These are phyloP conservation scores for Drechslerella dactyloides DNA, from an alignment of 2,329 filamentous ascomycete genomes.

Conservation along the genomic window DNA sequence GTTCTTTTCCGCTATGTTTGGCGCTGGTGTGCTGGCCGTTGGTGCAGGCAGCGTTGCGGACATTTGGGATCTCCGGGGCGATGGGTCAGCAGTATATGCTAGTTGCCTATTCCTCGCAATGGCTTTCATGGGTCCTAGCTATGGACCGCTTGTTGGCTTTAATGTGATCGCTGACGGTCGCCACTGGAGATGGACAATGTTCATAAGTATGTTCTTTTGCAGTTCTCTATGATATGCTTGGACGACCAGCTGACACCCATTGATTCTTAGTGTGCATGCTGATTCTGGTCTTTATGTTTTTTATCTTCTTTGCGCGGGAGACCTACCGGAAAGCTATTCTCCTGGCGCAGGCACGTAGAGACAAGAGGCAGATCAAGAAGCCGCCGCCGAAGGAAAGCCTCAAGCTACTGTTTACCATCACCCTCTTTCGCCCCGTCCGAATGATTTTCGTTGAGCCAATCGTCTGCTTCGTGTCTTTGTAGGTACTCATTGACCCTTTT, in stretches of 20 bases:
- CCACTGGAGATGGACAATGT: constrained; percentile 47
- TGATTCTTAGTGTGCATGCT: constrained; percentile 40
- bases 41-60: constrained; percentile 63
- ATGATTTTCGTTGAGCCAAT: constrained; percentile 78
- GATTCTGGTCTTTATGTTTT: constrained; percentile 19
- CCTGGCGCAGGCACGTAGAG: constrained; percentile 56
- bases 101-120: constrained; percentile 45
- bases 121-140: constrained; percentile 47
- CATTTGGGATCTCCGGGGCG: constrained; percentile 57
- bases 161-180: constrained; percentile 36
- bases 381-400: constrained; percentile 59
- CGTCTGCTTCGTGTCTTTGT: constrained; percentile 65
- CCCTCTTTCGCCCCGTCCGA: constrained; percentile 72
- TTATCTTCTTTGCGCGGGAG: constrained; percentile 60
- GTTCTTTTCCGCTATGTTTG: constrained; percentile 58
- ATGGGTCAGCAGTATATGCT: constrained; percentile 16
- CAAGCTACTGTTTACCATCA: constrained; percentile 68
- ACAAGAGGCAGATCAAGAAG: constrained; percentile 24
- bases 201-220: constrained; percentile 22
- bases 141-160: constrained; percentile 41
- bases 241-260: background rate
- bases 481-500: constrained; percentile 1
- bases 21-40: constrained; percentile 62
- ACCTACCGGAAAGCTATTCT: constrained; percentile 68
- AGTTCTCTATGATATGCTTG: background rate